These are phyloP conservation scores for Sporobolomyces phaffii DNA, from an alignment of 768 basidiomycete genomes.

Conservation along the genomic window DNA sequence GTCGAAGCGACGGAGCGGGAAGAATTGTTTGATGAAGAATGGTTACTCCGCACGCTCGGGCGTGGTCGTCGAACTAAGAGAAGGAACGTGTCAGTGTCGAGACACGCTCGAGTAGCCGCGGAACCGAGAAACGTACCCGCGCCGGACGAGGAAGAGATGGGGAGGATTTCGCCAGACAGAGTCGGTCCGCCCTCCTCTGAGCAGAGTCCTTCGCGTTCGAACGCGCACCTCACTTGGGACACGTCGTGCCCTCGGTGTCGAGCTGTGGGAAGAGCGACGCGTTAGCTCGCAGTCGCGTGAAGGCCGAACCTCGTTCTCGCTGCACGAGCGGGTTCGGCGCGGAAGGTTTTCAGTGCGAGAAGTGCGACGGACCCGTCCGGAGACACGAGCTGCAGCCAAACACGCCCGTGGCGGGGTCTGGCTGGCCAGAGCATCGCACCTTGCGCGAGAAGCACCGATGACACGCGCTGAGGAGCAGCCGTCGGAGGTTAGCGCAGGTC, in stretches of 20 bases:
- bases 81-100: neutral
- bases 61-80: conserved; percentile 25
- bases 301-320: conserved; percentile 1
- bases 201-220: conserved; percentile 26
- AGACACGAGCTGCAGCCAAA: conserved; percentile 23
- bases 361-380: conserved; percentile 10
- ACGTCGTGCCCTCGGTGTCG: conserved; percentile 26
- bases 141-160: conserved; percentile 9
- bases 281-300: neutral
- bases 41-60: neutral
- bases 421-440: conserved; percentile 28
- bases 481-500: neutral
- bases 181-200: conserved; percentile 25
- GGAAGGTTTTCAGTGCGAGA: neutral
- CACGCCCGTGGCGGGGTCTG: neutral
- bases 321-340: neutral
- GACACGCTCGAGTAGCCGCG: too few relatives aligned
- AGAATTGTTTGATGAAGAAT: conserved; percentile 6
- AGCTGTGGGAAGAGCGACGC: neutral
- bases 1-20: neutral
- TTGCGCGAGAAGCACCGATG: conserved; percentile 32
- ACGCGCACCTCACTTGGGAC: conserved; percentile 15
- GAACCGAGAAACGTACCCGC: conserved; percentile 5
- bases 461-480: conserved; percentile 8
- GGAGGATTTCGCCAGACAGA: conserved; percentile 13